Evolutionary conservation across 805 yeast genomes (phyloP), one percentile per base, ranked within the genome.

Genomic region (Myxozyma vanderwaltii): DNA sequence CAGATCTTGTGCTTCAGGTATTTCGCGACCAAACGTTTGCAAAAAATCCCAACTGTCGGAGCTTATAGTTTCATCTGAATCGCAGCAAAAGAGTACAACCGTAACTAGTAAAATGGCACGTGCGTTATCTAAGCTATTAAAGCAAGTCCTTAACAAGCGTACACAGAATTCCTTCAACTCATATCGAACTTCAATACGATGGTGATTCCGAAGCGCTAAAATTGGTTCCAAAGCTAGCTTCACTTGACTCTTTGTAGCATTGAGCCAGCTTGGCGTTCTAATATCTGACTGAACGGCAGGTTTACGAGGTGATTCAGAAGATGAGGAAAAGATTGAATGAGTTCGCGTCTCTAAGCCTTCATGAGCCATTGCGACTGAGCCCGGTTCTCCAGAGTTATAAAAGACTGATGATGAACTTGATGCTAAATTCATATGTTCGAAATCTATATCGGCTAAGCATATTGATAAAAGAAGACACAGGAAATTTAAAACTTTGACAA

Each of bases 241-340:
- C 2, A 84, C 73, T 65, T 85, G 88, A 17, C 70, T 66, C 3
- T 80, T 71, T 0, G 87, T 82, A 0, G 80, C 84, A 13, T 69
- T 74, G n/a, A 83, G 68, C 89, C 89, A 85, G 15, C 78, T 65
- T 5, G 74, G 73, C 3, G 81, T 77, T 67, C 88, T 70, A 24
- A 53, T 17, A 13, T 45, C 45, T 7, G 46, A 24, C 27, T 46
- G 21, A 15, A 39, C 19, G 5, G 15, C 40, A 13, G 21, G 47
- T n/a, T 23, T 38, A 10, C 54, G 31, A 40, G 21, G 15, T 6
- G 19, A 8, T 17, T 17, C n/a, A 8, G 29, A 23, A 7, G 33
- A 8, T 35, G 41, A 36, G 12, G 40, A 33, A 4, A 35, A 33
- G 33, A 29, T 29, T 7, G 33, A 29, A 10, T 4, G 35, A n/a